phyloP scores from a whole-genome alignment of 2,329 filamentous ascomycete genomes.

The Tricladium varicosporioides region DNA sequence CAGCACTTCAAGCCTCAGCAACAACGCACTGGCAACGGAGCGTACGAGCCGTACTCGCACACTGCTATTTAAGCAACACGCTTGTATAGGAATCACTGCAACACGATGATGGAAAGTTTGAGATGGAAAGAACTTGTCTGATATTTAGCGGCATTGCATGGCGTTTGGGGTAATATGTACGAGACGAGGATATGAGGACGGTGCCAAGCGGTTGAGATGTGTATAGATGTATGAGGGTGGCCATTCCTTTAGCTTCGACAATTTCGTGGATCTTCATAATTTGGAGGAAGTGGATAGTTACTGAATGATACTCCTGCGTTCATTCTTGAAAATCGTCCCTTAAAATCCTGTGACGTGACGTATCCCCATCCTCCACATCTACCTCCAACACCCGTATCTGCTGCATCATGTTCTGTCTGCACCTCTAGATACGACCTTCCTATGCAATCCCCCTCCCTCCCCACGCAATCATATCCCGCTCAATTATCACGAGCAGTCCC shows the following conservation, averaged over 20 bases:
- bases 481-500: too few relatives aligned
- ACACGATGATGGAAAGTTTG: too few relatives aligned
- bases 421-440: too few relatives aligned
- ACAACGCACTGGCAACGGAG: conserved; percentile 40
- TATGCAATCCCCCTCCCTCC: too few relatives aligned
- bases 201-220: background rate
- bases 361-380: too few relatives aligned
- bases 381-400: too few relatives aligned
- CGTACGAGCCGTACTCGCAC: conserved; percentile 65
- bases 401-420: too few relatives aligned
- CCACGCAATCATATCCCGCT: too few relatives aligned
- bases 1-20: conserved; percentile 26
- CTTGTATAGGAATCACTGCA: background rate
- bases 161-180: background rate
- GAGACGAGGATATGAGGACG: background rate
- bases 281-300: background rate
- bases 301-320: background rate
- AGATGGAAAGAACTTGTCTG: background rate
- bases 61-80: conserved; percentile 43
- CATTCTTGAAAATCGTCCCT: background rate
- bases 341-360: too few relatives aligned
- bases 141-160: background rate
- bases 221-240: background rate
- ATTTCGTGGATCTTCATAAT: background rate
- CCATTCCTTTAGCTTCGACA: too few relatives aligned